Conservation (phyloP, 2,329 filamentous ascomycete genomes). For the Fusarium vanettenii region DNA sequence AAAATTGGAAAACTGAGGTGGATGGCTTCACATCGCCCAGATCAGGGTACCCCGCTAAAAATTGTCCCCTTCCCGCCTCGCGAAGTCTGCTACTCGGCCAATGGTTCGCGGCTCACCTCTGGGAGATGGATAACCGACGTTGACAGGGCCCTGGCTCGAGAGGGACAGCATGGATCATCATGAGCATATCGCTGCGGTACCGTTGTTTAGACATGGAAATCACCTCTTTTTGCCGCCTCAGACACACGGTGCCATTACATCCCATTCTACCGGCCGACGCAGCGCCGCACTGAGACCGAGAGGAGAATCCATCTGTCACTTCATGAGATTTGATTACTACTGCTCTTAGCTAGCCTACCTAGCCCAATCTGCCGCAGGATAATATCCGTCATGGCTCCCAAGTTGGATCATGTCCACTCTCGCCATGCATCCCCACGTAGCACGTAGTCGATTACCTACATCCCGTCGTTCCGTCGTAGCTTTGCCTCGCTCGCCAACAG, state of each 20-base stretch:
- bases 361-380: not conserved
- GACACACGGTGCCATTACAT: slow-evolving; percentile 6
- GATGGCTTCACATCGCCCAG: slow-evolving; percentile 21
- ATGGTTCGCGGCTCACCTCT: slow-evolving; percentile 24
- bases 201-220: slow-evolving; percentile 15
- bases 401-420: slow-evolving; percentile 8
- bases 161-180: slow-evolving; percentile 5
- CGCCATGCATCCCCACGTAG: slow-evolving; percentile 19
- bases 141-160: not conserved
- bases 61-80: slow-evolving; percentile 26
- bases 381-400: not conserved
- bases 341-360: not conserved
- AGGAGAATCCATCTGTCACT: not conserved
- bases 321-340: not conserved
- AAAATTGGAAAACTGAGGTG: not conserved
- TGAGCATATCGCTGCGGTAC: slow-evolving; percentile 7
- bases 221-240: slow-evolving; percentile 24
- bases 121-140: slow-evolving; percentile 14
- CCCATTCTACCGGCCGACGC: slow-evolving; percentile 25
- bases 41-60: slow-evolving; percentile 35
- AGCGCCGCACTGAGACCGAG: slow-evolving; percentile 36
- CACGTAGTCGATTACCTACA: slow-evolving; percentile 17
- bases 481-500: not conserved
- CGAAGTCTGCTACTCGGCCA: slow-evolving; percentile 3
- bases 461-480: not conserved